Conservation (phyloP, 805 yeast species). For the Metschnikowia santaceciliae region DNA sequence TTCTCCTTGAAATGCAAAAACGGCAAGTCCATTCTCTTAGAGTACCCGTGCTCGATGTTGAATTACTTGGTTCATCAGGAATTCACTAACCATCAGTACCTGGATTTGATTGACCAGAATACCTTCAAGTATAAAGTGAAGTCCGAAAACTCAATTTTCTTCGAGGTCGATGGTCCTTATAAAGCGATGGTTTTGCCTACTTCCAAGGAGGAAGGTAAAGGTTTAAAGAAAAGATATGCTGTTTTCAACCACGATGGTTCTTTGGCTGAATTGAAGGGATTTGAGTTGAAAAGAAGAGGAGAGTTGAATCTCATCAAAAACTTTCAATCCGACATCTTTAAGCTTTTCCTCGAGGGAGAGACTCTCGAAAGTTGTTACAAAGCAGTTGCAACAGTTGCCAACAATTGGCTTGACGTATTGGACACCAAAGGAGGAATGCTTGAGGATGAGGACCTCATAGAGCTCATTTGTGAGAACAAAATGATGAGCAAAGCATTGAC, state of each 20-base stretch:
- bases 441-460: conserved; percentile 92
- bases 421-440: conserved; percentile 82
- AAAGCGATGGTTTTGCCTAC: conserved; percentile 97
- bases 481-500: conserved; percentile 88
- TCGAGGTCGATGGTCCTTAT: conserved; percentile 98
- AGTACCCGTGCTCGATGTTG: conserved; percentile 95
- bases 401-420: conserved; percentile 91
- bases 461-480: conserved; percentile 92
- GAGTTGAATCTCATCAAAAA: conserved; percentile 90
- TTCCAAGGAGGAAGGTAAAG: conserved; percentile 95
- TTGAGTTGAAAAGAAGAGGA: conserved; percentile 94
- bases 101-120: conserved; percentile 70
- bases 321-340: conserved; percentile 92
- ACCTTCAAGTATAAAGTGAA: conserved; percentile 66
- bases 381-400: conserved; percentile 89
- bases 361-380: conserved; percentile 75
- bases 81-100: conserved; percentile 94
- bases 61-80: conserved; percentile 86
- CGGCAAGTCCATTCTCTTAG: conserved; percentile 73
- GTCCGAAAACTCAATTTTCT: conserved; percentile 91
- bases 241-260: conserved; percentile 95
- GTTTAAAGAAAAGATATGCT: conserved; percentile 93
- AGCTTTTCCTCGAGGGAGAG: conserved; percentile 82
- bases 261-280: conserved; percentile 92
- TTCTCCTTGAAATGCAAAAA: conserved; percentile 64